Conservation (phyloP, 768 basidiomycete genomes). For the Lentinula sp. region DNA sequence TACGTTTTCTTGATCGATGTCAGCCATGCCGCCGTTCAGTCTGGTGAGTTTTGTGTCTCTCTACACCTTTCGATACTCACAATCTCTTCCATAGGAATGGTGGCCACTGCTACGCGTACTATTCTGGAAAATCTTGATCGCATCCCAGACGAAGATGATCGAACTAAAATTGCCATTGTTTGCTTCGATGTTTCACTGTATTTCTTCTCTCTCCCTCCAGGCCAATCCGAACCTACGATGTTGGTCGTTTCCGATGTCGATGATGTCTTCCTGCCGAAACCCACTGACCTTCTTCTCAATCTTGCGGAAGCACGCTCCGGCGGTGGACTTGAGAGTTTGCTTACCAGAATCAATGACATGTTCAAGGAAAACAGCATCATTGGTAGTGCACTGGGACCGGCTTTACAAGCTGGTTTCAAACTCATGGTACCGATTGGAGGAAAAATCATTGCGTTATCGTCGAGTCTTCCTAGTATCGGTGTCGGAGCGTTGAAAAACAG, state of each 20-base stretch:
- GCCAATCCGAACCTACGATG: slow-evolving; percentile 80
- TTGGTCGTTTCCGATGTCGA: slow-evolving; percentile 96
- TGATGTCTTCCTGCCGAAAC: slow-evolving; percentile 96
- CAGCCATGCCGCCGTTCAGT: slow-evolving; percentile 85
- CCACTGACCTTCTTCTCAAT: slow-evolving; percentile 94
- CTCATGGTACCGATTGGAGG: slow-evolving; percentile 90
- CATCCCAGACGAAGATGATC: slow-evolving; percentile 88
- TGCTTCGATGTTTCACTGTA: slow-evolving; percentile 90
- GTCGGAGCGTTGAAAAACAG: slow-evolving; percentile 91
- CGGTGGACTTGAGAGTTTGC: slow-evolving; percentile 63
- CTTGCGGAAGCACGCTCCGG: slow-evolving; percentile 72
- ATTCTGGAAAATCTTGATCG: slow-evolving; percentile 94
- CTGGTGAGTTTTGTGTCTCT: slow-evolving; percentile 41
- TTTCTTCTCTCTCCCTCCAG: slow-evolving; percentile 85
- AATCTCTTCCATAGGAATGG: slow-evolving; percentile 64
- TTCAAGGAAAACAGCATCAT: slow-evolving; percentile 94
- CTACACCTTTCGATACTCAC: not conserved
- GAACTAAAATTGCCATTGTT: slow-evolving; percentile 90
- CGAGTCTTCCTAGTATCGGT: slow-evolving; percentile 82
- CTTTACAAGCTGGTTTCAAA: slow-evolving; percentile 93
- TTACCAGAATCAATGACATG: slow-evolving; percentile 89
- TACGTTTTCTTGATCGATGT: slow-evolving; percentile 98
- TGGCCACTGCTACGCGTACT: slow-evolving; percentile 95
- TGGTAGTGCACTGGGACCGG: slow-evolving; percentile 92
- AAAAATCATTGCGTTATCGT: slow-evolving; percentile 84